These are phyloP conservation scores for Lenzites betulinus DNA, from an alignment of 768 basidiomycete species.

Conservation along the genomic window DNA sequence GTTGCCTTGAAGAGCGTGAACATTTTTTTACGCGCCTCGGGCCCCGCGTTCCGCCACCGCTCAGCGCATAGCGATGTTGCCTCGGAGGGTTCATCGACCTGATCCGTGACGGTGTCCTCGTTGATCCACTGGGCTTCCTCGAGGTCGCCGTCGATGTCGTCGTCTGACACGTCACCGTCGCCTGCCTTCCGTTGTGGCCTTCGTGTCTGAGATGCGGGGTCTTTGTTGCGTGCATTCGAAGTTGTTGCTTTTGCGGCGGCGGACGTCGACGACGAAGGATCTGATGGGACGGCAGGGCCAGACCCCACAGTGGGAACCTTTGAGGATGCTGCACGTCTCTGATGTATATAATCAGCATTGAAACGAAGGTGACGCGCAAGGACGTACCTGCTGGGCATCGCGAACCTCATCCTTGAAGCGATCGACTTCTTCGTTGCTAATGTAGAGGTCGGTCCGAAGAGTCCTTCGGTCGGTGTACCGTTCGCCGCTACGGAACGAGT, in stretches of 20 bases:
- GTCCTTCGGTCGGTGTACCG: neutral
- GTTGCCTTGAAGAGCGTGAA: constrained; percentile 25
- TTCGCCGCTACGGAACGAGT: neutral
- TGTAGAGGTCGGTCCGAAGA: constrained; percentile 6
- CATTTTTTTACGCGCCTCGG: constrained; percentile 24
- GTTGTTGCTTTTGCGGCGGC: no score
- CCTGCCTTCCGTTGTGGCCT: neutral
- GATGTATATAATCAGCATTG: no score
- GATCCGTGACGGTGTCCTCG: neutral
- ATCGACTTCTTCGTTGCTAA: constrained; percentile 19
- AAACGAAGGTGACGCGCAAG: neutral
- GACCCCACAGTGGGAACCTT: no score
- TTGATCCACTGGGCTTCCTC: neutral
- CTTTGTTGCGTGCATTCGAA: no score
- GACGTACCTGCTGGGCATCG: constrained; percentile 4
- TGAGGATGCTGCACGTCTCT: no score
- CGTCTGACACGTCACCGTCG: neutral
- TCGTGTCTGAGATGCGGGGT: neutral
- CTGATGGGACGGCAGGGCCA: no score
- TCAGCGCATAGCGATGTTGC: constrained; percentile 16
- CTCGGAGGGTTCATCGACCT: neutral
- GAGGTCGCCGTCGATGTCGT: neutral
- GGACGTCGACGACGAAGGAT: no score
- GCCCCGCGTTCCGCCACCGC: constrained; percentile 21
- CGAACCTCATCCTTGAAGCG: constrained; percentile 25